Evolutionary conservation across 208 protist genomes (phyloP), one percentile per base, ranked within the genome.

Genomic region (Acanthamoeba divionensis): DNA sequence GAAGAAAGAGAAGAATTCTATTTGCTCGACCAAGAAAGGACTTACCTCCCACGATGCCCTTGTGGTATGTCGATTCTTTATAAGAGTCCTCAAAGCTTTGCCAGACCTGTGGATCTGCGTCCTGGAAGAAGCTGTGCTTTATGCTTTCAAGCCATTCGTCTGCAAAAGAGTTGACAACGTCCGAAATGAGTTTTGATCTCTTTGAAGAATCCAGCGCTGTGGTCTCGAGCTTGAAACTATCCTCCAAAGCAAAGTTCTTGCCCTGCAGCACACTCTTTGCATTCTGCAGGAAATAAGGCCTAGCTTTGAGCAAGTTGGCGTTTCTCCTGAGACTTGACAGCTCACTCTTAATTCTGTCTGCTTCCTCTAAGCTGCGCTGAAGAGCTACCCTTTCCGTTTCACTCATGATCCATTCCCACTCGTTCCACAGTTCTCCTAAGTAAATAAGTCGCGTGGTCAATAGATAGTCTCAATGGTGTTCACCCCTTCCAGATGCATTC

Each of bases 371-470:
- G 10, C 33, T 83, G 29, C 48, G 4, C 15, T 29, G 73, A 29
- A 83, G 29, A 31, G 31, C 73, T 24, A 83, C 55, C 73, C 63
- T 83, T 38, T 83, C 73, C 0, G 73, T 62, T 62, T 83, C 73
- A 33, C 48, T 83, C 73, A 83, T 63, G 38, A 83, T 83, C 73
- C 73, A 83, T 62, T 83, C 73, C 73, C 73, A 83, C 48, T 83
- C 73, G 55, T 83, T 45, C 73, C 73, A 83, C 21, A 83, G 44
- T 26, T 63, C 50, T 2, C 73, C 66, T 77, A 24, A 33, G 10
- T n/a, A 57, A 57, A 10, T 15, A 31, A 8, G 60, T 15, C n/a
- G n/a, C n/a, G n/a, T n/a, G n/a, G n/a, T n/a, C n/a, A n/a, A n/a
- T n/a, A n/a, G n/a, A n/a, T n/a, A n/a, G n/a, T n/a, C n/a, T n/a